Base-by-base conservation (phyloP, 2,329 filamentous ascomycete genomes). In the Leptographium procerum region DNA sequence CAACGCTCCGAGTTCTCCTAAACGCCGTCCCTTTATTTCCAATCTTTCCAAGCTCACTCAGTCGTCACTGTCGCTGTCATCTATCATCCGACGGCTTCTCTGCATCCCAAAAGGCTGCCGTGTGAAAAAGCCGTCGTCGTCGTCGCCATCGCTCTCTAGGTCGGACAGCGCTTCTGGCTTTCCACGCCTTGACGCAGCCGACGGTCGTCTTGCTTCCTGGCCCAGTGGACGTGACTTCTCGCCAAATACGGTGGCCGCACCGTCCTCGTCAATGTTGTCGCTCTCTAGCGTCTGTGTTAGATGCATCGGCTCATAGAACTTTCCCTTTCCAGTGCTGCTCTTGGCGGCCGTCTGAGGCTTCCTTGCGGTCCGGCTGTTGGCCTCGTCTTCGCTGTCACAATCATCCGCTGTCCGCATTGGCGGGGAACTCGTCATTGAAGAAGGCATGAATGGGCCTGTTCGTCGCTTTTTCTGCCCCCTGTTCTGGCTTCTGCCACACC, bases 41-140 rank as follows among this genome's bases (percentile, higher is more conserved):
- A n/a, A 13, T 51, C 7, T 51, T 40, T 14, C 33, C 22, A 26
- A 31, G 3, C 52, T 29, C 24, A 9, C 19, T 26, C 26, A 60
- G 16, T 57, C 55, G 28, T 61, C 60, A 33, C 61, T 64, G 56
- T 64, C 62, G 29, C 59, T 61, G 52, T 57, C 59, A 9, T 52
- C 28, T 33, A 62, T 40, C 13, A 61, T 14, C 33, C 59, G 56
- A 1, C 62, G 60, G 22, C 40, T 28, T 2, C 58, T 59, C 22
- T 54, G 58, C 7, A 43, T 10, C 13, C 33, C 56, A 3, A 48
- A 43, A 19, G 58, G 50, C 24, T 60, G 57, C 28, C 31, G 54
- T 19, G 45, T 24, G 22, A 58, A 26, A 29, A 58, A 48, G 14
- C 50, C 26, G 29, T 36, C 29, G 16, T 58, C 47, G 22, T 50